A percentile compares a stretch with the other conserved stretches of the same genome.
Evolutionary conservation across 2,329 filamentous ascomycete species (phyloP).

Genomic region (Elsinoe batatas): DNA sequence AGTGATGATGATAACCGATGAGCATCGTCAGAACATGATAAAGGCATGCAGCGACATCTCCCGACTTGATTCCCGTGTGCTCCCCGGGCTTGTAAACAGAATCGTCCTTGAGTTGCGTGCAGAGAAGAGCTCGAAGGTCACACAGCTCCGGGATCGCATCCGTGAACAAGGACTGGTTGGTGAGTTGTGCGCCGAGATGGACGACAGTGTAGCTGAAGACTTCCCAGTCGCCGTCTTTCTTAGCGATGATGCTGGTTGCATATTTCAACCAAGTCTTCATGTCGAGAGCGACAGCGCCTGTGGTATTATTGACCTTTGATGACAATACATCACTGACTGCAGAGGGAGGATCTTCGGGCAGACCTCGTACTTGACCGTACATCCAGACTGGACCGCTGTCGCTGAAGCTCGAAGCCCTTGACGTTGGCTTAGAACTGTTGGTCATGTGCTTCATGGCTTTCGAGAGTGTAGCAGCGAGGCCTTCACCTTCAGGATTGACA

Average conservation of each 20-base stretch:
- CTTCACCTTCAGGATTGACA: conserved; percentile 59
- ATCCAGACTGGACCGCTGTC: conserved; percentile 42
- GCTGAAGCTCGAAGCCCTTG: conserved; percentile 11
- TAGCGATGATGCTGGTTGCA: conserved; percentile 15
- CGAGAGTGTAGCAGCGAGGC: conserved; percentile 56
- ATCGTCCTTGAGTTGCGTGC: conserved; percentile 70
- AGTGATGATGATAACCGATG: conserved; percentile 79
- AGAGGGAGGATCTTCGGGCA: conserved; percentile 44
- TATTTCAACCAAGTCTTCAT: conserved; percentile 15
- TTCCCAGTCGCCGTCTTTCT: conserved; percentile 52
- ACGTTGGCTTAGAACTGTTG: conserved; percentile 11
- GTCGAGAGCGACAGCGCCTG: conserved; percentile 17
- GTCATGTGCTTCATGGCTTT: conserved; percentile 10
- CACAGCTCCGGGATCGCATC: conserved; percentile 65
- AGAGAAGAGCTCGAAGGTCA: conserved; percentile 63
- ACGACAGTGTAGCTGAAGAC: conserved; percentile 83
- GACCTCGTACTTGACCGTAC: conserved; percentile 43
- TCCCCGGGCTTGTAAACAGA: conserved; percentile 72
- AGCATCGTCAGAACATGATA: conserved; percentile 81
- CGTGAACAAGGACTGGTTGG: conserved; percentile 78
- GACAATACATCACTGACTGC: conserved; percentile 42
- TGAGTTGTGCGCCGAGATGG: conserved; percentile 76
- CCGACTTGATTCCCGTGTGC: conserved; percentile 69
- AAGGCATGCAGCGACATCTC: conserved; percentile 79
- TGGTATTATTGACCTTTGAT: conserved; percentile 25